phyloP scores from a whole-genome alignment of 495 filamentous ascomycete species.

The Annulohypoxylon stygium region DNA sequence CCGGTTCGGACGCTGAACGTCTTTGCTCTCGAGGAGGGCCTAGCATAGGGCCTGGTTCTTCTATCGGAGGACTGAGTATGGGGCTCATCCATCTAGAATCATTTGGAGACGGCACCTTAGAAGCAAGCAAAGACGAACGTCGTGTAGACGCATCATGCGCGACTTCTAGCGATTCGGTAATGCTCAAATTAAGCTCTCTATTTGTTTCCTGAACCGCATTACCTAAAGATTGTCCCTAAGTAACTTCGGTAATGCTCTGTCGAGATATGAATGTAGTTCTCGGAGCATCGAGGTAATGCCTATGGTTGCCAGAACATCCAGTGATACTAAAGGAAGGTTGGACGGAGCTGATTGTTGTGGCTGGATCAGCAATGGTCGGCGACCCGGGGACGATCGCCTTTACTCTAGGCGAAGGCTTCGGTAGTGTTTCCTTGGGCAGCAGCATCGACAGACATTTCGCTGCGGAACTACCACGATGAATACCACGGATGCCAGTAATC shows the following conservation, averaged over 20 bases:
- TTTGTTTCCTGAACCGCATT: constrained; percentile 3
- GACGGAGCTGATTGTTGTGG: constrained; percentile 47
- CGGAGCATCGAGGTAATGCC: constrained; percentile 8
- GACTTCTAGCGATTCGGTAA: constrained; percentile 9
- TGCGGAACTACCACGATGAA: constrained; percentile 17
- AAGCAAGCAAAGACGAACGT: constrained; percentile 22
- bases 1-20: constrained; percentile 42
- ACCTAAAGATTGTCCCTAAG: constrained; percentile 36
- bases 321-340: constrained; percentile 43
- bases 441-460: constrained; percentile 41
- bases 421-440: constrained; percentile 30
- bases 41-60: not conserved
- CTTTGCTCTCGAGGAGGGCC: constrained; percentile 18
- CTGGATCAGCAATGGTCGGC: constrained; percentile 43
- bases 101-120: constrained; percentile 16
- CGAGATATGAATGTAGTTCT: constrained; percentile 50
- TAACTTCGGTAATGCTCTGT: constrained; percentile 50
- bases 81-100: constrained; percentile 23
- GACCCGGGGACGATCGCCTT: constrained; percentile 41
- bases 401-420: constrained; percentile 32
- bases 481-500: constrained; percentile 31
- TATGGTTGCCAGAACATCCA: constrained; percentile 5
- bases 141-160: constrained; percentile 30
- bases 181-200: constrained; percentile 10
- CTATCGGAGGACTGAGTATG: constrained; percentile 5